phyloP scores from a whole-genome alignment of 2,329 filamentous ascomycete genomes.

The Zelopaecilomyces penicillatus region DNA sequence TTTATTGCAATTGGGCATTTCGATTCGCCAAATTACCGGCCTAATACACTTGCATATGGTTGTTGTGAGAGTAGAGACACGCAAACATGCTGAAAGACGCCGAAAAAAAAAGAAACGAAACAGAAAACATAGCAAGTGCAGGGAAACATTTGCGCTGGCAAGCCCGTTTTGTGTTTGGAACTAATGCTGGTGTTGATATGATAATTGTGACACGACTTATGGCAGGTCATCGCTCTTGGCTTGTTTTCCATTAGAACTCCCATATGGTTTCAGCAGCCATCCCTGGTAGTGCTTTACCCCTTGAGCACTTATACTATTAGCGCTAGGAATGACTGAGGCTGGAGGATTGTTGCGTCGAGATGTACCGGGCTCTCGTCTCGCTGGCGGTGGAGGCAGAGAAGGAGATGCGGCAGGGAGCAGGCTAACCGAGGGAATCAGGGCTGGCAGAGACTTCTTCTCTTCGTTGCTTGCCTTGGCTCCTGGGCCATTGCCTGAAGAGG shows the following conservation, averaged over 20 bases:
- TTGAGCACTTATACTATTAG: slow-evolving; percentile 23
- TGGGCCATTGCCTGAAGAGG: slow-evolving; percentile 14
- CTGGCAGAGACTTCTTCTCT: slow-evolving; percentile 10
- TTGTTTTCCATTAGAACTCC: slow-evolving; percentile 22
- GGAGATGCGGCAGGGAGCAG: slow-evolving; percentile 30
- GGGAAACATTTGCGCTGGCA: too few species aligned
- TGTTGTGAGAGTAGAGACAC: too few species aligned
- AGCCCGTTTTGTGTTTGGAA: too few species aligned
- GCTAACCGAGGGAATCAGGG: slow-evolving; percentile 15
- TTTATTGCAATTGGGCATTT: too few species aligned
- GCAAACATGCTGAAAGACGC: not conserved
- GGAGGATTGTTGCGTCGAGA: slow-evolving; percentile 25
- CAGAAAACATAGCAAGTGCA: not conserved
- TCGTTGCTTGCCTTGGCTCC: slow-evolving; percentile 11
- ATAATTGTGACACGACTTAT: slow-evolving; percentile 10
- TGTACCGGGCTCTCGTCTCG: slow-evolving; percentile 22
- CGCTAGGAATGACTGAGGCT: slow-evolving; percentile 20
- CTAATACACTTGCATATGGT: too few species aligned
- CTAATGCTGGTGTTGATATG: not conserved
- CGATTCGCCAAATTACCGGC: too few species aligned
- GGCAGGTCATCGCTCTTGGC: slow-evolving; percentile 26
- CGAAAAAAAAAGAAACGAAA: not conserved
- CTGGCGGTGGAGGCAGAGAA: slow-evolving; percentile 28
- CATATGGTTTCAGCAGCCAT: slow-evolving; percentile 30
- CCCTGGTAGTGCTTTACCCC: slow-evolving; percentile 28